Conservation (phyloP, 2,329 filamentous ascomycete species). For the Arthrobotrys megalospora region DNA sequence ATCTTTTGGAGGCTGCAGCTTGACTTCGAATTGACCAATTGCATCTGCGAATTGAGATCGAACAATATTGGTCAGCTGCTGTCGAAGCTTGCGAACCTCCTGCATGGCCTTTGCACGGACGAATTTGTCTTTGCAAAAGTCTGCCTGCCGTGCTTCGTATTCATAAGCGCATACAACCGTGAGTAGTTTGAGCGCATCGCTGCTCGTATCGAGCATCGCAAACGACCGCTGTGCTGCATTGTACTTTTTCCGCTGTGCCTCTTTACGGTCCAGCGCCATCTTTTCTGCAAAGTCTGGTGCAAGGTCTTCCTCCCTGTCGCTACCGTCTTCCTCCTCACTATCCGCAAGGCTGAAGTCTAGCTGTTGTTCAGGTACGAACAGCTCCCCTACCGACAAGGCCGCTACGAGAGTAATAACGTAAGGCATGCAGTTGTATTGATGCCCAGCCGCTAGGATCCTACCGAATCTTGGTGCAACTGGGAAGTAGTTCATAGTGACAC, state of each 20-base stretch:
- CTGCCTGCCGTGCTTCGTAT: constrained; percentile 75
- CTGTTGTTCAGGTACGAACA: constrained; percentile 87
- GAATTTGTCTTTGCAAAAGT: constrained; percentile 86
- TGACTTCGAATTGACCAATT: constrained; percentile 73
- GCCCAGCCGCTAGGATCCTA: constrained; percentile 90
- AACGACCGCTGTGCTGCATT: constrained; percentile 72
- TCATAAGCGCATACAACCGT: constrained; percentile 90
- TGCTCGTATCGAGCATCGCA: constrained; percentile 83
- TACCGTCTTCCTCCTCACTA: constrained; percentile 67
- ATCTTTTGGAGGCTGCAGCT: constrained; percentile 74
- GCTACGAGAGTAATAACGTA: constrained; percentile 92
- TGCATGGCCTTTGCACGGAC: constrained; percentile 88
- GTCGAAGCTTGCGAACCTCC: constrained; percentile 86
- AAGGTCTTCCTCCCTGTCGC: constrained; percentile 70
- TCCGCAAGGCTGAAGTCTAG: constrained; percentile 75
- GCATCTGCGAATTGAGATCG: constrained; percentile 79
- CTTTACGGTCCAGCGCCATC: constrained; percentile 69
- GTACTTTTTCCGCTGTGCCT: constrained; percentile 75
- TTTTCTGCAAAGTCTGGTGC: constrained; percentile 80
- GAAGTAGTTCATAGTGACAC: constrained; percentile 87
- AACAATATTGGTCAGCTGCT: constrained; percentile 86
- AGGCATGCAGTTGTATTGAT: constrained; percentile 83
- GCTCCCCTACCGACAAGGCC: constrained; percentile 86
- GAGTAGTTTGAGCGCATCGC: constrained; percentile 90
- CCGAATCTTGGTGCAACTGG: constrained; percentile 91